phyloP scores from a whole-genome alignment of 768 basidiomycete genomes.

The Lactifluus rugatus region DNA sequence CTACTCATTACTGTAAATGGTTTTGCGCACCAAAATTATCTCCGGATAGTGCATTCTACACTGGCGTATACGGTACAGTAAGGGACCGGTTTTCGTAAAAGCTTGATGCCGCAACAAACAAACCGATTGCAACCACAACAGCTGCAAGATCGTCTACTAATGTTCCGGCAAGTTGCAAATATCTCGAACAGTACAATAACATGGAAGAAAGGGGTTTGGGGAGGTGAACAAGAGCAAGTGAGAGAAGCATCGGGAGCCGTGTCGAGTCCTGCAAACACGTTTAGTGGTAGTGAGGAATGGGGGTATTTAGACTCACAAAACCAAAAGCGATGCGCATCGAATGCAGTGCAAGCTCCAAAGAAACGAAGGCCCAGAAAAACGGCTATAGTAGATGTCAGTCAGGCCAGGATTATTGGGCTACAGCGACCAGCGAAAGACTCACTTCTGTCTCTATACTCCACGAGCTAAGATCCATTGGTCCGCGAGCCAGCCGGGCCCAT shows the following conservation, averaged over 20 bases:
- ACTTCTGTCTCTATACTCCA: constrained; percentile 53
- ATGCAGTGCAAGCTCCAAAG: constrained; percentile 60
- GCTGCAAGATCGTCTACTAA: constrained; percentile 67
- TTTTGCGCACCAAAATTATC: neutral
- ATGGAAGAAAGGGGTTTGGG: constrained; percentile 54
- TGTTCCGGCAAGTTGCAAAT: constrained; percentile 54
- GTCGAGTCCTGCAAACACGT: constrained; percentile 39
- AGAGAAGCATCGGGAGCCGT: constrained; percentile 49
- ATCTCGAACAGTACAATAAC: constrained; percentile 55
- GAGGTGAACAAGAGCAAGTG: constrained; percentile 52
- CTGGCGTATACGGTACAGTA: neutral
- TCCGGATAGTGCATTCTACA: neutral
- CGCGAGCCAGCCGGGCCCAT: constrained; percentile 49
- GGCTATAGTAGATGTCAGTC: constrained; percentile 35
- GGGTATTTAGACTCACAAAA: constrained; percentile 39
- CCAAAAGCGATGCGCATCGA: constrained; percentile 63
- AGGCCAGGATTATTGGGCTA: neutral
- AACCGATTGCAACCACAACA: constrained; percentile 60
- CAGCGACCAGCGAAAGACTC: constrained; percentile 23
- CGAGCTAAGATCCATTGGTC: constrained; percentile 26
- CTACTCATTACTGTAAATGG: neutral
- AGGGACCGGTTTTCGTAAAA: constrained; percentile 6
- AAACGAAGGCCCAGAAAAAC: constrained; percentile 76
- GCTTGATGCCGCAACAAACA: constrained; percentile 33
- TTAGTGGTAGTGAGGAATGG: neutral